Percentiles rank a stretch among this genome's conserved stretches.
phyloP scores from a whole-genome alignment of 208 protist genomes.

The Leishmania lainsoni region DNA sequence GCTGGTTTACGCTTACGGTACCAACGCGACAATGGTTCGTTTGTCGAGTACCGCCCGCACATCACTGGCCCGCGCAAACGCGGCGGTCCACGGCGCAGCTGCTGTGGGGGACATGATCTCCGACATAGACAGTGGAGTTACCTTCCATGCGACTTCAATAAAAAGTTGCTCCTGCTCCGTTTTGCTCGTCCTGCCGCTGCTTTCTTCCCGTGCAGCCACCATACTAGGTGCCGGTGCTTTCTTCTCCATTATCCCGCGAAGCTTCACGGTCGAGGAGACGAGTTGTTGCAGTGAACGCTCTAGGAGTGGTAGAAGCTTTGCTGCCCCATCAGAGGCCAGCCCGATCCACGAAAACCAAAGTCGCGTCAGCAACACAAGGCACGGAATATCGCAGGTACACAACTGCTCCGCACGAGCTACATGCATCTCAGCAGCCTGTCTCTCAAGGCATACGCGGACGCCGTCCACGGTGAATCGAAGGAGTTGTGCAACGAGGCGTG shows the following conservation, averaged over 20 bases:
- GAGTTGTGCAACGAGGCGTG: conserved; percentile 12
- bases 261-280: conserved; percentile 12
- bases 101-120: conserved; percentile 6
- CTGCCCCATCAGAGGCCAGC: background rate
- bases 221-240: background rate
- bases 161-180: conserved; percentile 3
- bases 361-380: conserved; percentile 23
- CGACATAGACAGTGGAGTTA: conserved; percentile 9
- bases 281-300: conserved; percentile 15
- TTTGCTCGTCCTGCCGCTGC: background rate
- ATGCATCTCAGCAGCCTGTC: conserved; percentile 20
- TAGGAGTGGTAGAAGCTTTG: background rate
- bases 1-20: conserved; percentile 2
- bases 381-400: conserved; percentile 17
- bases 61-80: conserved; percentile 17
- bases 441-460: conserved; percentile 9
- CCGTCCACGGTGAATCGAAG: conserved; percentile 18
- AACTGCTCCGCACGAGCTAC: conserved; percentile 22
- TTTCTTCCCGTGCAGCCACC: background rate
- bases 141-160: conserved; percentile 24
- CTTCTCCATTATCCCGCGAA: conserved; percentile 3
- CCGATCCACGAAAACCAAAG: conserved; percentile 24
- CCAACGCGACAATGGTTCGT: conserved; percentile 12
- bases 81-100: conserved; percentile 9
- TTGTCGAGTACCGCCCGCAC: conserved; percentile 14